Evolutionary conservation across 768 basidiomycete genomes (phyloP), one percentile per base, ranked within the genome.

Genomic region (Phylloporus sp.): DNA sequence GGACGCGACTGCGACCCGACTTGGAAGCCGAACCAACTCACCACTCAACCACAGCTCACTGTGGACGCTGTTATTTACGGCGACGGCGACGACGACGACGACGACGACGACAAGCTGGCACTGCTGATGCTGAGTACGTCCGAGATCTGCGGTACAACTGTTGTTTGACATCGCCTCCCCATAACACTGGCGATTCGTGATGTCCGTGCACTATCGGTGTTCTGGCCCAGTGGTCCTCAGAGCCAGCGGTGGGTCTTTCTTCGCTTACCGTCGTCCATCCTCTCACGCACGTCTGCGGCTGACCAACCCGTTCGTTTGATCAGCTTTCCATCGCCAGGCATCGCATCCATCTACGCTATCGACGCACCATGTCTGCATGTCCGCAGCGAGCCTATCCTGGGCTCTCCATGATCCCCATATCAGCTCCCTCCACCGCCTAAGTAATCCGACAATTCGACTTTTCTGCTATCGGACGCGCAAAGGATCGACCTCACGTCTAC

Each of bases 301-400:
- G 38, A 23, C 38, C 38, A 39, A 26, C 23, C 24, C 7, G 13
- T n/a, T 16, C 5, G 23, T 26, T 27, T n/a, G 15, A 42, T 42
- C 39, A 40, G 13, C 38, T 9, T 18, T 16, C 35, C 35, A 36
- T 36, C 35, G 18, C 20, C 20, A 46, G 18, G 35, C 54, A 54
- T 44, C 32, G 54, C 50, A 44, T 55, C 47, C 32, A 31, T 32
- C 40, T 54, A 45, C 45, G 49, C 34, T 54, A n/a, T 52, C 54
- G 40, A 56, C 56, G 8, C 56, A 58, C 56, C 65, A 57, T 59
- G 52, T 29, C 47, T 56, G 58, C 64, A 58, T 62, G 64, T 58
- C 45, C 39, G 24, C 58, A 60, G 46, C 47, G 6, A 32, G 39
- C 15, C 39, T n/a, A 31, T 41, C 40, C 11, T 20, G n/a, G n/a